Evolutionary conservation across 192 early-diverging fungal genomes (phyloP), one percentile per base, ranked within the genome.

Genomic region (Kappamyces sp.): DNA sequence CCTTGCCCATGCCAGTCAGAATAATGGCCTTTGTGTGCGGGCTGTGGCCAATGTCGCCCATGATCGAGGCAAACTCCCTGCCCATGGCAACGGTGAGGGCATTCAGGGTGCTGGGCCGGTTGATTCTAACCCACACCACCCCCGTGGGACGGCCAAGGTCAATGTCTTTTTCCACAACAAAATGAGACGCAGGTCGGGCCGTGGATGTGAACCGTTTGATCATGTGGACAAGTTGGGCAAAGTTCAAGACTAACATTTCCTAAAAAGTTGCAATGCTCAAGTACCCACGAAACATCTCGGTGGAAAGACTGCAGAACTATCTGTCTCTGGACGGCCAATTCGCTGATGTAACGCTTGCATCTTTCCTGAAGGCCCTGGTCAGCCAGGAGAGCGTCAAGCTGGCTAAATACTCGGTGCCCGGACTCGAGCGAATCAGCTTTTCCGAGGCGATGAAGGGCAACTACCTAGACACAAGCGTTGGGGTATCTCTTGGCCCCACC

Each of bases 401-500:
- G 6, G 31, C 57, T 7, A 40, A 41, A 1, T 86, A 74, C 57
- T 78, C 83, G 29, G 88, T 89, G 35, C 85, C 86, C 15, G 72
- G 80, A 39, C 66, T 84, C 1, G 64, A 78, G 53, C 76, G 90
- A 14, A 86, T 90, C 34, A 32, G 88, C 0, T 93, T 93, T 61
- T 66, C 77, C 29, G 81, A 91, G 42, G 91, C 91, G 8, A 64
- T 86, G 34, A 77, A 81, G 59, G 81, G 83, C 31, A 53, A 78
- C 39, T 99, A 82, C 57, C 63, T 65, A 53, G 76, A 85, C 1
- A 79, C 87, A 8, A 54, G 81, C 6, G 66, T 86, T 1, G 96
- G 93, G 2, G 83, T 86, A 29, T 64, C 35, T 45, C 90, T 93
- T 72, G 91, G 91, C 35, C 94, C 91, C 15, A 89, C 87, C 40